Evolutionary conservation across 2,329 filamentous ascomycete genomes (phyloP), one percentile per base, ranked within the genome.

Genomic region (Aspergillus aculeatinus): DNA sequence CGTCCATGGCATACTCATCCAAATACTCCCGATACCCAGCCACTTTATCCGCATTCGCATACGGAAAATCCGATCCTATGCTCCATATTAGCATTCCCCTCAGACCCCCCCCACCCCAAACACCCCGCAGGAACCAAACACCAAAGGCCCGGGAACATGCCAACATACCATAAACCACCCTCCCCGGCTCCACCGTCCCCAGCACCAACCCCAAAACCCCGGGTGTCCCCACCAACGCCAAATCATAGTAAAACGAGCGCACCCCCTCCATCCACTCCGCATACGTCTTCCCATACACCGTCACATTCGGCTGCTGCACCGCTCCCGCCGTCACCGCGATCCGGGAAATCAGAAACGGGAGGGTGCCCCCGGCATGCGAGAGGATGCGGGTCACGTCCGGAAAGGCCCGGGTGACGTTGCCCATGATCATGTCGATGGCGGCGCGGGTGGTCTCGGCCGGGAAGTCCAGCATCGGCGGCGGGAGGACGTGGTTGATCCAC

Each of bases 341-440:
- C 0, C 80, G 73, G 1, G 67, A 58, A 12, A 76, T 68, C 0
- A 83, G 62, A 57, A 72, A 80, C 0, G 81, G 79, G 2, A 82
- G 67, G 0, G 78, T 77, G 0, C 81, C 81, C 1, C 81, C 81
- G 0, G 75, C 80, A 62, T 82, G 80, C 0, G 77, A 76, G 1
- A 83, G 71, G 51, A 83, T 82, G 56, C 82, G 72, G 57, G 79
- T 81, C 66, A 72, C 75, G 54, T 74, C 64, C 3, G 73, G 73
- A 55, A 72, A 67, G 5, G 72, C 63, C 2, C 67, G 64, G 1
- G 75, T 51, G 0, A 68, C 74, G 5, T 69, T 68, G n/a, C 61
- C 71, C 4, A 68, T 58, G 51, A 83, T 76, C 51, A 82, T 65
- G 60, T 81, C 76, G 14, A 81, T 62, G 0, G 79, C 80, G 0